Base-by-base conservation (phyloP, 257 asterid genomes). In the Thymus mandschuricus region DNA sequence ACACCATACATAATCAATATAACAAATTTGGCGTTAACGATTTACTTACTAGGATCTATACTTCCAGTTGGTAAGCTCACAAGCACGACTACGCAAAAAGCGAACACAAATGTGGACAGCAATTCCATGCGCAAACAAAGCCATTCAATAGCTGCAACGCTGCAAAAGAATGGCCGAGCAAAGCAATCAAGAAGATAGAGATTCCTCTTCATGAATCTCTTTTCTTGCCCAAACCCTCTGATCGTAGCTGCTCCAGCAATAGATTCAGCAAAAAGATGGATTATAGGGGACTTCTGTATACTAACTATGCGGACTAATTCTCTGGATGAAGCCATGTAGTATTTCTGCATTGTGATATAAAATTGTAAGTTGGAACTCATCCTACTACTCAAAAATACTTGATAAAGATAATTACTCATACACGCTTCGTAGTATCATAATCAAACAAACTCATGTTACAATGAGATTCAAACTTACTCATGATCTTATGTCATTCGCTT, bases 71-170 rank as follows among this genome's bases (percentile, higher is more conserved):
- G 99, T 65, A 94, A 88, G 95, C 98, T 94, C 78, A 94, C 99
- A 21, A 94, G 95, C 78, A 94, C 81, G 77, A 92, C 77, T 96
- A 94, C 82, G 82, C 99, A 94, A 72, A 94, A 94, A 60, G 99
- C 96, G 78, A 94, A 92, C 48, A 91, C 99, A 63, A 88, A 88
- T 5, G 99, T 94, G 0, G 99, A 94, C 46, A 94, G 97, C 86
- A 94, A 76, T 80, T 94, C 99, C 99, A 94, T 94, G 29, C 99
- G 92, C 64, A 94, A 75, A 79, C 99, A 94, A 63, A 94, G 98
- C 99, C 99, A 94, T 83, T 94, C 99, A 63, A 94, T 94, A 70
- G 99, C 99, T 52, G 99, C 90, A 78, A 94, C 87, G 72, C 98
- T 89, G 87, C 93, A 94, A 83, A 94, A 94, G 84, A 86, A 94